A percentile compares a stretch with the other conserved stretches of the same genome.
Conservation (phyloP, 1,284 basidiomycete species). For the Cutaneotrichosporon cutaneum region DNA sequence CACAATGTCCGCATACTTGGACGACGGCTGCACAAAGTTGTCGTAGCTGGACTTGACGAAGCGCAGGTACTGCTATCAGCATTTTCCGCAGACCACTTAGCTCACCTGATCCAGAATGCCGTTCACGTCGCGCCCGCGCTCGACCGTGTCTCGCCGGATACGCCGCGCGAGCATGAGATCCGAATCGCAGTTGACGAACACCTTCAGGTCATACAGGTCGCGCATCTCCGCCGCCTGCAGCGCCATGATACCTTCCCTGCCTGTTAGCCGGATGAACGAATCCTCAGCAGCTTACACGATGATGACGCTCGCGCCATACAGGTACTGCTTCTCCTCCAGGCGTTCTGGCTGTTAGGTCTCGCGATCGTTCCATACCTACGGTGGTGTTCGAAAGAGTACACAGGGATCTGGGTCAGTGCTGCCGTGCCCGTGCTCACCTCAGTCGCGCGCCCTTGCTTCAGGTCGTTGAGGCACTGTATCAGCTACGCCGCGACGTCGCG, state of each 20-base stretch:
- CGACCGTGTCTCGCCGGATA: constrained; percentile 80
- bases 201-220: constrained; percentile 87
- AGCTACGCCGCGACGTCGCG: constrained; percentile 13
- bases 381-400: constrained; percentile 91
- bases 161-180: constrained; percentile 96
- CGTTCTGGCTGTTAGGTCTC: constrained; percentile 58
- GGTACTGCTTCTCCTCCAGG: constrained; percentile 77
- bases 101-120: constrained; percentile 79
- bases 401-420: constrained; percentile 62
- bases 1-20: constrained; percentile 83
- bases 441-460: constrained; percentile 69
- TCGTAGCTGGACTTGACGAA: constrained; percentile 94
- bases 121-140: constrained; percentile 79
- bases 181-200: constrained; percentile 70
- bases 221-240: constrained; percentile 76
- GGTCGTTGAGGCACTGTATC: constrained; percentile 72
- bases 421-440: constrained; percentile 33
- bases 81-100: neutral
- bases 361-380: constrained; percentile 51
- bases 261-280: constrained; percentile 17
- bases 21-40: constrained; percentile 87
- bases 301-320: constrained; percentile 94
- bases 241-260: constrained; percentile 82
- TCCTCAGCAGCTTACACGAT: constrained; percentile 60
- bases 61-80: constrained; percentile 60